Evolutionary conservation across 2,329 filamentous ascomycete species (phyloP), one percentile per base, ranked within the genome.

Genomic region (Trichoderma afroharzianum): DNA sequence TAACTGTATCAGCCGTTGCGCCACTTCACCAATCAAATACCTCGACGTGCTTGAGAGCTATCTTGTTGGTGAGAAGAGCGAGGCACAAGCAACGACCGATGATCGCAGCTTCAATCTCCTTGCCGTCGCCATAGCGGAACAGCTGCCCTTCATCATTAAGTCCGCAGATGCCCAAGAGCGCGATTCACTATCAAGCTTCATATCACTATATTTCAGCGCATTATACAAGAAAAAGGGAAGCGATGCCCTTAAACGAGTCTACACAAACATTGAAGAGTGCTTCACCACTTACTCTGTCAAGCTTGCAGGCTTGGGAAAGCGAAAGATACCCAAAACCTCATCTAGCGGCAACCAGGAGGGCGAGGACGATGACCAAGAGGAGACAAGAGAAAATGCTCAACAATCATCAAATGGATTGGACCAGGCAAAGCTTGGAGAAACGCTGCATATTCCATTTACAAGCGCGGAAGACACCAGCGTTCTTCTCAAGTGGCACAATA

Each of bases 11-110:
- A 89, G 89, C 33, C 89, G 95, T 28, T 93, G 93, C 75, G 90
- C 91, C 18, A 90, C 83, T 3, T 91, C 91, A 28, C 92, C 94
- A 0, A 91, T 97, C 77, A 97, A 94, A 78, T 95, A 97, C 77
- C 89, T 96, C 32, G 92, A 96, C 73, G 84, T 90, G 77, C 80
- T 93, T 30, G 86, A 90, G 68, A 85, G 88, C 53, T 80, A 79
- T 39, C 62, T 77, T 4, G 75, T 75, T 3, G 77, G 78, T 14
- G 76, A 76, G 57, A 74, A 79, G 53, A 74, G 80, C n/a, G 74
- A 81, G n/a, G 73, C 78, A 2, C 47, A 71, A 2, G 61, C 74
- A 4, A 67, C 67, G 8, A n/a, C 70, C 2, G 66, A 75, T 4
- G 66, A 68, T 11, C n/a, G 75, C 59, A 26, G 75, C 75, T 61